These are phyloP conservation scores for Parmelia sp. DNA, from an alignment of 495 filamentous ascomycete species.

Conservation along the genomic window DNA sequence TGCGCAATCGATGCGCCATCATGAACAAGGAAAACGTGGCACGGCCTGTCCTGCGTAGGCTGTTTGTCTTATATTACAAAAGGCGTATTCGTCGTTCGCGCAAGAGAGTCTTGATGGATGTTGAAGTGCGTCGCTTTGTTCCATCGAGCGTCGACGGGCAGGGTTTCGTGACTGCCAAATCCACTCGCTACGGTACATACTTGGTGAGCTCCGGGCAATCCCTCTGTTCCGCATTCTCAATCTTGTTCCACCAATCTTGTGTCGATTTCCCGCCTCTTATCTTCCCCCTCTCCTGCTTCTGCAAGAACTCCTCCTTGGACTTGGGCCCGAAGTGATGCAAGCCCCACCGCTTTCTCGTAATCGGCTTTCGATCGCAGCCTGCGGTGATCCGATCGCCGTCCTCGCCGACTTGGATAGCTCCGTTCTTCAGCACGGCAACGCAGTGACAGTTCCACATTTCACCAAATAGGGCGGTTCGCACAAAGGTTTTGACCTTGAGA, in stretches of 20 bases:
- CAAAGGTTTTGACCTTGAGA: neutral
- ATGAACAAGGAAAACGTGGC: too few species aligned
- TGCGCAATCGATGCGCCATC: too few species aligned
- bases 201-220: neutral
- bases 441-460: neutral
- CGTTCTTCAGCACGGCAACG: neutral
- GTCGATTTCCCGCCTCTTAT: constrained; percentile 1
- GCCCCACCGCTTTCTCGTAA: neutral
- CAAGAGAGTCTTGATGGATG: too few species aligned
- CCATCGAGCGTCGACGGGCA: too few species aligned
- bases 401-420: neutral
- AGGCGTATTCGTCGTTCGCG: too few species aligned
- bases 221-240: constrained; percentile 5
- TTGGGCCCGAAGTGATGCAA: neutral
- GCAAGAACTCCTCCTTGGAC: constrained; percentile 8
- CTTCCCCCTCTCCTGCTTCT: constrained; percentile 10
- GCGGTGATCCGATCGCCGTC: neutral
- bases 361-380: neutral
- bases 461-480: neutral
- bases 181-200: neutral
- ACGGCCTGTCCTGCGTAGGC: too few species aligned
- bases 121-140: too few species aligned
- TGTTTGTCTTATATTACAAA: too few species aligned
- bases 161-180: too few species aligned
- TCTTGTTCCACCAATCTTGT: neutral